phyloP scores from a whole-genome alignment of 1,284 basidiomycete genomes.

The Dichomitus squalens region DNA sequence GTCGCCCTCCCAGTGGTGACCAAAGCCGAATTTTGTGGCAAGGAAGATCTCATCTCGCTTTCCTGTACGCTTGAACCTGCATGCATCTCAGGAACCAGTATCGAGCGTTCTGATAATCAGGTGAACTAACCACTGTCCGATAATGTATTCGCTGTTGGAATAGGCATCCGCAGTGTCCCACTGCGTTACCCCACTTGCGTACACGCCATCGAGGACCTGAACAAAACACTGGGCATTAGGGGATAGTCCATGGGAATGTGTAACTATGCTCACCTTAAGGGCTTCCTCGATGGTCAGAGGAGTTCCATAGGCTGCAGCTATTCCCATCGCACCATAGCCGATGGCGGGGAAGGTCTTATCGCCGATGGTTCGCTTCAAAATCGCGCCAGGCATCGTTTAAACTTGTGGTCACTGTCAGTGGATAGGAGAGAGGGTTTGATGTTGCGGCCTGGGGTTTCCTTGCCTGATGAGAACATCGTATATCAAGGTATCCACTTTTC shows the following conservation, averaged over 20 bases:
- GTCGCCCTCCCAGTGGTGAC: neutral
- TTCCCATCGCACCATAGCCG: constrained; percentile 32
- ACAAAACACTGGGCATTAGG: neutral
- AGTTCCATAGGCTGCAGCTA: constrained; percentile 14
- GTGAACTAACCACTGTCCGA: constrained; percentile 33
- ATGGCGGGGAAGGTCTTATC: constrained; percentile 23
- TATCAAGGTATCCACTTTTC: too few relatives aligned
- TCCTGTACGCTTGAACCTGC: constrained; percentile 41
- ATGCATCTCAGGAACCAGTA: neutral
- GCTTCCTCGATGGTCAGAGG: neutral
- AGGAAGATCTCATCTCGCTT: constrained; percentile 47
- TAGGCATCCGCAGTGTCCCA: constrained; percentile 37
- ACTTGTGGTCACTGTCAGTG: too few relatives aligned
- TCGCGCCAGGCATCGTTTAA: too few relatives aligned
- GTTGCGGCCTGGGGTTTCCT: too few relatives aligned
- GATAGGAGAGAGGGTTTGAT: too few relatives aligned
- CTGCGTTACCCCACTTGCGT: constrained; percentile 29
- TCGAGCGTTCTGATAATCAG: too few relatives aligned
- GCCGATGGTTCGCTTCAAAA: constrained; percentile 12
- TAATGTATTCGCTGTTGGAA: constrained; percentile 31
- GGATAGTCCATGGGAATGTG: constrained; percentile 2
- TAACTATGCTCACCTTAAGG: constrained; percentile 15
- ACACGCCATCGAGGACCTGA: constrained; percentile 31
- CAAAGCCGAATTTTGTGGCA: constrained; percentile 52
- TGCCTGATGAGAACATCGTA: too few relatives aligned